Conservation (phyloP, 805 yeast genomes). For the Ogataea wickerhamii region DNA sequence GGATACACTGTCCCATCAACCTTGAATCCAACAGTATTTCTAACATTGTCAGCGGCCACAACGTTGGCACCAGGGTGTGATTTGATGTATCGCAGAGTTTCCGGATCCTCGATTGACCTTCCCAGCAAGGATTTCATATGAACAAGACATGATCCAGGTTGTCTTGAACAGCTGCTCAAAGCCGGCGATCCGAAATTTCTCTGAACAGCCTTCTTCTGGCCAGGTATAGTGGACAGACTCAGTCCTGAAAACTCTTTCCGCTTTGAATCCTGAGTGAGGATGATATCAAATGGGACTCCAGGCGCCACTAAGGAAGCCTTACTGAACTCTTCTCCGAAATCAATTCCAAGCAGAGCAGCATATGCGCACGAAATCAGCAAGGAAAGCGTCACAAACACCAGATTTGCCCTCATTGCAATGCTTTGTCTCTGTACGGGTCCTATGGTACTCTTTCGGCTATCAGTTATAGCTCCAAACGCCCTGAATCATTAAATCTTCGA, state of each 20-base stretch:
- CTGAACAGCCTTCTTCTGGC: conserved; percentile 46
- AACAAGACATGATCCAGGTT: conserved; percentile 66
- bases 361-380: conserved; percentile 18
- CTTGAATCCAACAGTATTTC: conserved; percentile 56
- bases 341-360: conserved; percentile 81
- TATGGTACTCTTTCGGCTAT: too few species aligned
- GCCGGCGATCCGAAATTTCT: conserved; percentile 80
- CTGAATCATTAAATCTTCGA: too few species aligned
- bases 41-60: conserved; percentile 36
- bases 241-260: conserved; percentile 85
- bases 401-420: conserved; percentile 7
- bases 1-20: conserved; percentile 38
- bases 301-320: conserved; percentile 91
- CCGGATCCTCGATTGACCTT: conserved; percentile 43
- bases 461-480: too few species aligned
- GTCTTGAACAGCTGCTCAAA: conserved; percentile 61
- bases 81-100: conserved; percentile 43
- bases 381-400: conserved; percentile 20
- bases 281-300: conserved; percentile 80
- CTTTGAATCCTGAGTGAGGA: conserved; percentile 85
- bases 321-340: conserved; percentile 81
- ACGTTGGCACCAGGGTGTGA: conserved; percentile 61
- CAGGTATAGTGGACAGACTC: conserved; percentile 44
- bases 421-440: too few species aligned
- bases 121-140: conserved; percentile 75